phyloP scores from a whole-genome alignment of 2,329 filamentous ascomycete species.

The Xylaria sp. region DNA sequence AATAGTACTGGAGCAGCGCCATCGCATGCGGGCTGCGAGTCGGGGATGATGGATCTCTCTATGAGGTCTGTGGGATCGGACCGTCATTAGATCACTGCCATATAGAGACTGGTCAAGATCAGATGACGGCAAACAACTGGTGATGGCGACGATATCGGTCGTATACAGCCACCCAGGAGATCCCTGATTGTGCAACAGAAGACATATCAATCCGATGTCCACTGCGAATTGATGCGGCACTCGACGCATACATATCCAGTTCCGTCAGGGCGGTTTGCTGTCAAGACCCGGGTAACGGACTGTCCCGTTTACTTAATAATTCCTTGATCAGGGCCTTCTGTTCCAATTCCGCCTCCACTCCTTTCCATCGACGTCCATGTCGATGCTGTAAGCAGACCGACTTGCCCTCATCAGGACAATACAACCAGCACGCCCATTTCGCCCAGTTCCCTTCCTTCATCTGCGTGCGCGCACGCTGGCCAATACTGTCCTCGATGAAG shows the following conservation, averaged over 20 bases:
- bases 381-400: conserved; percentile 45
- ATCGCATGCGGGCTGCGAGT: too few species aligned
- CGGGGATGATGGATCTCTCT: too few species aligned
- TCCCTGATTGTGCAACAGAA: neutral
- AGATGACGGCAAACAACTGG: too few species aligned
- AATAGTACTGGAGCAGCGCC: too few species aligned
- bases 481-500: conserved; percentile 53
- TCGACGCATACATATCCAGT: neutral
- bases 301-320: conserved; percentile 24
- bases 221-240: neutral
- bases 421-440: conserved; percentile 53
- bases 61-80: too few species aligned
- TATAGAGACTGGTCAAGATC: too few species aligned
- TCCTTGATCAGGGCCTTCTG: conserved; percentile 22
- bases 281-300: neutral
- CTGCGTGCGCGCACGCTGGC: conserved; percentile 48
- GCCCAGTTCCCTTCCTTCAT: conserved; percentile 51
- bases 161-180: too few species aligned
- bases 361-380: conserved; percentile 47
- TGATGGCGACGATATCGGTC: too few species aligned
- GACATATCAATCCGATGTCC: neutral
- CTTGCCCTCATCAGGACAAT: conserved; percentile 45
- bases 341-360: conserved; percentile 32
- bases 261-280: neutral
- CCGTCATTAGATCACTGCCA: too few species aligned